These are phyloP conservation scores for Aspergillus coremiiformis DNA, from an alignment of 495 filamentous ascomycete genomes.

Conservation along the genomic window DNA sequence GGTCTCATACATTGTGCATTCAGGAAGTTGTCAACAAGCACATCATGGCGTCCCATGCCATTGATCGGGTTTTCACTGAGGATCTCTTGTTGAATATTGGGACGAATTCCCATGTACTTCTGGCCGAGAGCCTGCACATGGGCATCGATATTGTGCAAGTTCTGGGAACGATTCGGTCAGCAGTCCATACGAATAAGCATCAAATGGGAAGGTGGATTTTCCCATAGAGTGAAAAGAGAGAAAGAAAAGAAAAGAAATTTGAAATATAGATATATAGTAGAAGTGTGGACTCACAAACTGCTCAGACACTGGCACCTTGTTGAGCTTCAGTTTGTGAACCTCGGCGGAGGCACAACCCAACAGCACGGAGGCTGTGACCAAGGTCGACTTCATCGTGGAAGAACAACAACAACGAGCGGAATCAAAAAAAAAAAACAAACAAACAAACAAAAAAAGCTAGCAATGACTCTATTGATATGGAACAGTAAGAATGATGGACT, in stretches of 20 bases:
- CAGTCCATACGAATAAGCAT: neutral
- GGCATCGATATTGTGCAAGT: conserved; percentile 66
- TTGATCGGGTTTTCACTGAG: conserved; percentile 70
- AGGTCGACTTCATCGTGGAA: conserved; percentile 69
- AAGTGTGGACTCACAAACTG: conserved; percentile 68
- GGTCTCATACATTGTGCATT: conserved; percentile 87
- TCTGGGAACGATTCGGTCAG: conserved; percentile 39
- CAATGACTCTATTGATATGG: neutral
- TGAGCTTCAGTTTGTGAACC: conserved; percentile 89
- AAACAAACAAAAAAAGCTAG: too few relatives aligned
- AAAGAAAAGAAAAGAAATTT: too few relatives aligned
- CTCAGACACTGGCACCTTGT: conserved; percentile 89
- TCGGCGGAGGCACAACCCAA: conserved; percentile 74
- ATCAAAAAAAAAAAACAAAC: too few relatives aligned
- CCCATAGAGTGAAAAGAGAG: neutral
- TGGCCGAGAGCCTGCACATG: conserved; percentile 73
- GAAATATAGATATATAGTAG: too few relatives aligned
- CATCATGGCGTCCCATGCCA: conserved; percentile 61
- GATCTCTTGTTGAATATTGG: conserved; percentile 58
- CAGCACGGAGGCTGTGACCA: conserved; percentile 72
- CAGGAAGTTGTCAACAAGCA: conserved; percentile 93
- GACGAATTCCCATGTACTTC: conserved; percentile 83
- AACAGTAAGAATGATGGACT: conserved; percentile 6
- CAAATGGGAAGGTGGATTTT: neutral
- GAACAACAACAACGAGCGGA: neutral